These are phyloP conservation scores for Lactarius indigo DNA, from an alignment of 768 basidiomycete species.

Conservation along the genomic window DNA sequence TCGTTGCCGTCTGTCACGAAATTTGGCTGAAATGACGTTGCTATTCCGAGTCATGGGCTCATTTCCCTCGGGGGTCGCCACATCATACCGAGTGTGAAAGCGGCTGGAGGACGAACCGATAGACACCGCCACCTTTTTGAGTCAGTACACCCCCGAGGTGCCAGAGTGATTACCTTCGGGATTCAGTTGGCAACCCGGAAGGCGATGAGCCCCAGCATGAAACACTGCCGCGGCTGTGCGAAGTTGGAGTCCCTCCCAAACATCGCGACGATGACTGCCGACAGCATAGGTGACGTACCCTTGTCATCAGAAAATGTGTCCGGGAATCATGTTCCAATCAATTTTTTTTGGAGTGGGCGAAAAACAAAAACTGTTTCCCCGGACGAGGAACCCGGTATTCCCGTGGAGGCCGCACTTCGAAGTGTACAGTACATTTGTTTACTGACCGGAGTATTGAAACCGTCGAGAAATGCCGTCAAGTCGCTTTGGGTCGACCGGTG, in stretches of 20 bases:
- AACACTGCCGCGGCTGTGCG: too few species aligned
- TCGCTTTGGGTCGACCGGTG: not conserved
- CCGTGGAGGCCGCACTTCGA: not conserved
- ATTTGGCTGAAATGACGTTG: not conserved
- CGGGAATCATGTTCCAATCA: not conserved
- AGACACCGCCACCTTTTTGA: too few species aligned
- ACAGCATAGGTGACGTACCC: not conserved
- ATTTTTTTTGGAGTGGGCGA: not conserved
- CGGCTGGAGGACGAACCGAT: too few species aligned
- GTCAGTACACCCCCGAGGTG: too few species aligned
- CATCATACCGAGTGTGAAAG: not conserved
- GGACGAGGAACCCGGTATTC: not conserved
- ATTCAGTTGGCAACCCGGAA: too few species aligned
- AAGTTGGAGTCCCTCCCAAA: too few species aligned
- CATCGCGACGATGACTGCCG: too few species aligned
- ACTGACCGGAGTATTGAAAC: not conserved
- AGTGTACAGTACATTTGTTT: too few species aligned
- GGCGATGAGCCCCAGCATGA: too few species aligned
- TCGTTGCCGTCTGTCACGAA: too few species aligned
- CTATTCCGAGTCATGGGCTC: not conserved
- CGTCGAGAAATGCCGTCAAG: not conserved
- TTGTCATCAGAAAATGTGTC: not conserved
- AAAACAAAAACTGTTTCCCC: not conserved
- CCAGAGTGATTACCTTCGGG: too few species aligned
- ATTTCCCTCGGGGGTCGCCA: not conserved